A percentile compares a stretch with the other conserved stretches of the same genome.
phyloP scores from a whole-genome alignment of 176 grass and related monocot genomes.

The Thalia dealbata region DNA sequence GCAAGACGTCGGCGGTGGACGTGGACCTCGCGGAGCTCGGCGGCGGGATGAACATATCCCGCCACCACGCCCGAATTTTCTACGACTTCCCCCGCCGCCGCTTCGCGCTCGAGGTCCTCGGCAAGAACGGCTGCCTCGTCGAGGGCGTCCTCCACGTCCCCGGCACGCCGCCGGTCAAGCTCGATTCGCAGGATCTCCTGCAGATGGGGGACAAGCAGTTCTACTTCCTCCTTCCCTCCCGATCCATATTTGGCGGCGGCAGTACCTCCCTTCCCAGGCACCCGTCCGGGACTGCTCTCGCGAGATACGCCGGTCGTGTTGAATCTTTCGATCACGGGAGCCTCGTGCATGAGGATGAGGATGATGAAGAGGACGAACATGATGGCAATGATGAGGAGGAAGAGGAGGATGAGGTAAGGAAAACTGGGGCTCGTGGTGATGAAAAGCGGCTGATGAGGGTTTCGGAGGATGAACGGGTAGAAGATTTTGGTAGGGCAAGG shows the following conservation, averaged over 20 bases:
- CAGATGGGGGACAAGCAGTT: conserved; percentile 82
- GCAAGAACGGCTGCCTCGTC: conserved; percentile 82
- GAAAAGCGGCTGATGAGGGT: conserved; percentile 29
- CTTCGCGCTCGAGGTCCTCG: conserved; percentile 77
- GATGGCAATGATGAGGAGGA: conserved; percentile 32
- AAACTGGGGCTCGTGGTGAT: conserved; percentile 3
- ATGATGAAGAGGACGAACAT: conserved; percentile 3
- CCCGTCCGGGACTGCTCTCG: background rate
- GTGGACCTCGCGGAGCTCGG: conserved; percentile 71
- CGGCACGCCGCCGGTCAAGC: conserved; percentile 46
- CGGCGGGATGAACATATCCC: conserved; percentile 81
- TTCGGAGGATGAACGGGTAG: background rate
- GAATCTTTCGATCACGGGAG: background rate
- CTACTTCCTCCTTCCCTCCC: conserved; percentile 82
- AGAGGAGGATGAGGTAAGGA: conserved; percentile 11
- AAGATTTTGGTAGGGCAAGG: background rate
- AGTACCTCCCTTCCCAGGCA: conserved; percentile 10
- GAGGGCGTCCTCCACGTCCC: conserved; percentile 64
- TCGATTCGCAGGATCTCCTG: conserved; percentile 86
- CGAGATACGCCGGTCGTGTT: background rate
- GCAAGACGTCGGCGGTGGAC: conserved; percentile 69
- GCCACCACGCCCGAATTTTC: conserved; percentile 80
- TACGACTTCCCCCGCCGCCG: conserved; percentile 60
- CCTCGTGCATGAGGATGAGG: conserved; percentile 8
- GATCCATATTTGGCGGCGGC: conserved; percentile 52